Conservation (phyloP, 305 asterid species). For the Fraxinus platypoda region DNA sequence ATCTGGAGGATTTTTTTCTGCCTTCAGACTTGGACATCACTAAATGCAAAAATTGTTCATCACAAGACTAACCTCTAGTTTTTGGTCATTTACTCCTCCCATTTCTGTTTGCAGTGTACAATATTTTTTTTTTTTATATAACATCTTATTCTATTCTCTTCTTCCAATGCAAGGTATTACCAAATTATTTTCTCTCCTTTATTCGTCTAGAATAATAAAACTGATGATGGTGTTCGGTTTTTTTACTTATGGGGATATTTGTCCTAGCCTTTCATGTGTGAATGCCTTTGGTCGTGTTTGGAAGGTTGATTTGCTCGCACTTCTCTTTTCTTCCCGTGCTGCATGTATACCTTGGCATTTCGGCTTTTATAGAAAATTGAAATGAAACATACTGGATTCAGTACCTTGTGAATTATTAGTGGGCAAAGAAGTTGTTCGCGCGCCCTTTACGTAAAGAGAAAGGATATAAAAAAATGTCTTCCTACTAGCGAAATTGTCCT, state of each 20-base stretch:
- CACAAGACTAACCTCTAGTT: constrained; percentile 25
- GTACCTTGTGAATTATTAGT: background rate
- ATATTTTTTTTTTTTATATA: constrained; percentile 10
- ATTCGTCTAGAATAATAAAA: background rate
- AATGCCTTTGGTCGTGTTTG: background rate
- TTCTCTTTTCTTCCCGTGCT: background rate
- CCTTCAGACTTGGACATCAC: constrained; percentile 61
- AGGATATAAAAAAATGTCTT: background rate
- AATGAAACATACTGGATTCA: background rate
- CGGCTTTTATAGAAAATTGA: background rate
- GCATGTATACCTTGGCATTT: background rate
- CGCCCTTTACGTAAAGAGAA: background rate
- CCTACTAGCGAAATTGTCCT: background rate
- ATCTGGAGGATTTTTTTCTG: constrained; percentile 75
- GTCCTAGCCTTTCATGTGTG: background rate
- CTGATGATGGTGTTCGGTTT: background rate
- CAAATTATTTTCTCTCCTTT: background rate
- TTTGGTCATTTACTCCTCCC: constrained; percentile 31
- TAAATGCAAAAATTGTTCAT: constrained; percentile 21
- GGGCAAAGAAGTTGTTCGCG: background rate
- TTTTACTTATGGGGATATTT: background rate
- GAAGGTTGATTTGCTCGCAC: background rate
- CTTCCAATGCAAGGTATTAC: constrained; percentile 20
- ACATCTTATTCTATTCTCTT: constrained; percentile 16
- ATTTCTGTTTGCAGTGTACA: constrained; percentile 40